Percentiles rank a stretch among this genome's conserved stretches.
Conservation (phyloP, 2,329 filamentous ascomycete genomes). For the Cladosporium sp. region DNA sequence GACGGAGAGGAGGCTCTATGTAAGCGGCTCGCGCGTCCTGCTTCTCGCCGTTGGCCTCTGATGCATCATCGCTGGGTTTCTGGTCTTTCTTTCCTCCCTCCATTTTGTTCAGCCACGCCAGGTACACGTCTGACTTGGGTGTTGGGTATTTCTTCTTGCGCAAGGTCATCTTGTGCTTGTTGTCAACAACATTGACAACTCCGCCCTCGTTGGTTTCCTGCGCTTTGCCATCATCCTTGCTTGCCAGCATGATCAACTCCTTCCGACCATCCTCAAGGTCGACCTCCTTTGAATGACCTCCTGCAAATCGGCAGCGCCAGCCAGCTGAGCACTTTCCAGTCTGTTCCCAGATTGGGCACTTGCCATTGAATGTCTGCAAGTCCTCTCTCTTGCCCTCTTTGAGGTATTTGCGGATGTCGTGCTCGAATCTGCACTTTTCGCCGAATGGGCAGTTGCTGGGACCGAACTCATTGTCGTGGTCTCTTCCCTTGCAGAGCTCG, state of each 20-base stretch:
- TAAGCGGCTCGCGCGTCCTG: conserved; percentile 78
- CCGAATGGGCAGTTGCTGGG: conserved; percentile 74
- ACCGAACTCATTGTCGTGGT: conserved; percentile 76
- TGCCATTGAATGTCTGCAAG: conserved; percentile 71
- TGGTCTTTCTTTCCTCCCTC: conserved; percentile 37
- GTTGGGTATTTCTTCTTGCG: conserved; percentile 71
- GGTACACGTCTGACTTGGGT: conserved; percentile 73
- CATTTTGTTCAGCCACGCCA: conserved; percentile 74
- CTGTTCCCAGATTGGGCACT: conserved; percentile 79
- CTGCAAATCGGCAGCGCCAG: conserved; percentile 92
- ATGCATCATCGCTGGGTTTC: conserved; percentile 25
- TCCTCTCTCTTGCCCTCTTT: conserved; percentile 79
- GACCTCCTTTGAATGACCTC: conserved; percentile 81
- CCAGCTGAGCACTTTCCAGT: conserved; percentile 78
- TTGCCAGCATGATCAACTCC: conserved; percentile 73
- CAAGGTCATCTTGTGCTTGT: conserved; percentile 71
- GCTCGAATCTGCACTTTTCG: conserved; percentile 76
- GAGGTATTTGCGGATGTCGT: conserved; percentile 84
- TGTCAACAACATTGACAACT: conserved; percentile 73
- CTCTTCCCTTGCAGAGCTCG: conserved; percentile 74
- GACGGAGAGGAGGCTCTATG: conserved; percentile 80
- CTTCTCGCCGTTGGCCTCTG: conserved; percentile 37
- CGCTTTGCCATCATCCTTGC: conserved; percentile 45
- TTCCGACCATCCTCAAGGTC: conserved; percentile 76
- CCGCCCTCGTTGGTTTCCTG: conserved; percentile 55